phyloP scores from a whole-genome alignment of 2,329 filamentous ascomycete genomes.

The Karstenula rhodostoma region DNA sequence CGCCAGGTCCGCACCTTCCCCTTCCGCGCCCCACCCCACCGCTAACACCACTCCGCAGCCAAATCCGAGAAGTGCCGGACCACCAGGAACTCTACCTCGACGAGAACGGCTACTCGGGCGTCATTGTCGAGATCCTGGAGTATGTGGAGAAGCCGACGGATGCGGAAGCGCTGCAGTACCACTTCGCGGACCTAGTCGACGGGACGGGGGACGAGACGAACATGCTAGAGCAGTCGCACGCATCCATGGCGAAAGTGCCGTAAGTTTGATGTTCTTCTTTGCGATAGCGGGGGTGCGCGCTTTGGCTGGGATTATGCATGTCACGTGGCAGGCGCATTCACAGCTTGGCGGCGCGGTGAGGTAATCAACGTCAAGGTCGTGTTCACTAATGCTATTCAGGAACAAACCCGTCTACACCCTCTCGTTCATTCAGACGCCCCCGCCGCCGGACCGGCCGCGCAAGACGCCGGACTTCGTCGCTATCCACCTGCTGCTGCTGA shows the following conservation, averaged over 20 bases:
- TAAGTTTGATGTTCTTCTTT: slow-evolving; percentile 34
- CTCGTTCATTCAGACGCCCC: slow-evolving; percentile 64
- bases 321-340: slow-evolving; percentile 10
- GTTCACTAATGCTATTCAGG: slow-evolving; percentile 23
- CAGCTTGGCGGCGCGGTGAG: slow-evolving; percentile 7
- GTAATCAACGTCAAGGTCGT: slow-evolving; percentile 38
- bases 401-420: slow-evolving; percentile 71
- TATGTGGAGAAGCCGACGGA: slow-evolving; percentile 75
- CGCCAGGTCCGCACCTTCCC: slow-evolving; percentile 65
- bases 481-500: slow-evolving; percentile 78
- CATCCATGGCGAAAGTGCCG: slow-evolving; percentile 46
- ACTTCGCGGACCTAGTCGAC: slow-evolving; percentile 58
- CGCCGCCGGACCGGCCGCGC: slow-evolving; percentile 36
- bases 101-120: slow-evolving; percentile 79
- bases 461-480: slow-evolving; percentile 68
- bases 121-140: slow-evolving; percentile 91
- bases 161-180: slow-evolving; percentile 67
- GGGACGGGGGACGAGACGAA: slow-evolving; percentile 47
- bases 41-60: slow-evolving; percentile 56
- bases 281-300: neutral
- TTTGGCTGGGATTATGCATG: neutral
- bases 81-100: slow-evolving; percentile 95
- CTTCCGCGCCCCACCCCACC: slow-evolving; percentile 17
- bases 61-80: slow-evolving; percentile 78
- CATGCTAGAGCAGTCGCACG: slow-evolving; percentile 40